Evolutionary conservation across 2,329 filamentous ascomycete genomes (phyloP).

Genomic region (Trichoderma endophyticum): DNA sequence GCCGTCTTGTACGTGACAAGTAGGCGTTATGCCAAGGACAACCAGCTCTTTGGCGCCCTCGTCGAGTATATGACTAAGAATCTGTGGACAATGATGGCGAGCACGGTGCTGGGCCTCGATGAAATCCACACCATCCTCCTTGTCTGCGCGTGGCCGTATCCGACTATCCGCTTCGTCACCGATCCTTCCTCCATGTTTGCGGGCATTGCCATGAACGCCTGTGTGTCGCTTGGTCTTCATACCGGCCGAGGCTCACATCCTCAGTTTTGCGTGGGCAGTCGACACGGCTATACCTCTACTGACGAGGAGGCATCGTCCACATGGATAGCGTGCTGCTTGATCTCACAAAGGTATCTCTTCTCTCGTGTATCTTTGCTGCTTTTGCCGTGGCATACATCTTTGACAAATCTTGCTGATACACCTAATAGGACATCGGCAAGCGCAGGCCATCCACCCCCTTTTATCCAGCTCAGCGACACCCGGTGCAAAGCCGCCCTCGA

Average conservation of each 20-base stretch:
- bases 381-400: neutral
- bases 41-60: constrained; percentile 42
- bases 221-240: constrained; percentile 49
- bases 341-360: constrained; percentile 44
- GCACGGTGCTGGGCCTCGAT: constrained; percentile 43
- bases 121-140: constrained; percentile 52
- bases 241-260: constrained; percentile 50
- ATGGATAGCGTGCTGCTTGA: constrained; percentile 52
- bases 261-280: constrained; percentile 45
- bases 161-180: constrained; percentile 48
- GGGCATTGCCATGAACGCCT: constrained; percentile 46
- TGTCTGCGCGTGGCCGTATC: constrained; percentile 50
- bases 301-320: constrained; percentile 53
- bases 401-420: neutral
- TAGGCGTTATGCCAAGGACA: constrained; percentile 46
- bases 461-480: constrained; percentile 49
- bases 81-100: constrained; percentile 43
- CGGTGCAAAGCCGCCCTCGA: constrained; percentile 40
- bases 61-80: constrained; percentile 47
- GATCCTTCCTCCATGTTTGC: constrained; percentile 50
- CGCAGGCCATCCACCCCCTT: constrained; percentile 47
- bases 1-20: constrained; percentile 49
- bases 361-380: neutral
- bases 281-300: constrained; percentile 42
- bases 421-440: constrained; percentile 23